A percentile compares a stretch with the other conserved stretches of the same genome.
Conservation (phyloP, 164 flowering plant genomes). For the Sextonia rubra region DNA sequence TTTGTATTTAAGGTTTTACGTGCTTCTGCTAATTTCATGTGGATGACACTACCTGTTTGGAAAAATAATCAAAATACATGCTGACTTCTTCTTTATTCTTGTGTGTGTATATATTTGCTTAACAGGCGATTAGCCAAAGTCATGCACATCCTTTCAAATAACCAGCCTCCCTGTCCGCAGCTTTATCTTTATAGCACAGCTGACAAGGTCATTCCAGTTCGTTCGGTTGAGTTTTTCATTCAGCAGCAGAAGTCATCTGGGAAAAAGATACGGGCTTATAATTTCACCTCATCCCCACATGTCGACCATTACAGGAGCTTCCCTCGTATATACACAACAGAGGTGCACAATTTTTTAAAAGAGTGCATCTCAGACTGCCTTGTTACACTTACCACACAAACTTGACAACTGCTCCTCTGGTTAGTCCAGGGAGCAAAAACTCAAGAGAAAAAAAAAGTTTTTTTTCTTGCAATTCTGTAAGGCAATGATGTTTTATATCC, state of each 20-base stretch:
- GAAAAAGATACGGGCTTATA: slow-evolving; percentile 43
- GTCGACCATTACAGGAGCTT: slow-evolving; percentile 88
- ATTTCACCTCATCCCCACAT: slow-evolving; percentile 79
- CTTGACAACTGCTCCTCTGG: neutral
- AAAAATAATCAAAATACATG: neutral
- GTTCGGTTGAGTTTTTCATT: slow-evolving; percentile 51
- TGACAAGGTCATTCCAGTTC: slow-evolving; percentile 72
- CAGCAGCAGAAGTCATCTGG: slow-evolving; percentile 55
- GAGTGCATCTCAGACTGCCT: slow-evolving; percentile 34
- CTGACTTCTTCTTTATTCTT: neutral
- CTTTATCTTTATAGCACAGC: slow-evolving; percentile 87
- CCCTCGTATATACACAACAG: slow-evolving; percentile 50
- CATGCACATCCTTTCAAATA: slow-evolving; percentile 36
- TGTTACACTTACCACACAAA: neutral
- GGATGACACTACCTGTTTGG: neutral
- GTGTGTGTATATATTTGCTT: neutral
- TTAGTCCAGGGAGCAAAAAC: neutral
- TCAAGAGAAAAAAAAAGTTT: neutral
- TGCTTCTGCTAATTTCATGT: neutral
- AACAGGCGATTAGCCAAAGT: slow-evolving; percentile 61
- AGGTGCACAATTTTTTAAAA: slow-evolving; percentile 49
- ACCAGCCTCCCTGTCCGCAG: slow-evolving; percentile 77
- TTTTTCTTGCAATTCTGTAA: neutral
- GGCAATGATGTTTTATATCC: neutral
- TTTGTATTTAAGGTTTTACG: too few species aligned